These are phyloP conservation scores for Chamaecrista fasciculata DNA, from an alignment of 306 rosid genomes.

Conservation along the genomic window DNA sequence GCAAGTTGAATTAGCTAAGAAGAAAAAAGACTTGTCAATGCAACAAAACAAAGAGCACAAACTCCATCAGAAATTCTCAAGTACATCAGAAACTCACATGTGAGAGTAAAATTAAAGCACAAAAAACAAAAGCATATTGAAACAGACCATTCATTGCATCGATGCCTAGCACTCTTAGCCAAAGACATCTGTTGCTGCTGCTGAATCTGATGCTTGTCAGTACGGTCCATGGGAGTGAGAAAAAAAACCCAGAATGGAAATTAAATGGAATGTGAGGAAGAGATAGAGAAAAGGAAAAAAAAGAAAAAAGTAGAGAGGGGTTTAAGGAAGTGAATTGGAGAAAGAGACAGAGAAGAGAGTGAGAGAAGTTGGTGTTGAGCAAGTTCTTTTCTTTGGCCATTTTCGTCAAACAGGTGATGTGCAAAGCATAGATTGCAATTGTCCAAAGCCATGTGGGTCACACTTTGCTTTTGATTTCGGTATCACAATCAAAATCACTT, in stretches of 20 bases:
- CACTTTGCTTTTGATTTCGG: constrained; percentile 33
- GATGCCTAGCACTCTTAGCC: constrained; percentile 68
- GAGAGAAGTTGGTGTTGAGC: constrained; percentile 51
- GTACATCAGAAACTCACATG: constrained; percentile 18
- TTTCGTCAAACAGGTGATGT: constrained; percentile 62
- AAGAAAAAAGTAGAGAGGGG: constrained; percentile 41
- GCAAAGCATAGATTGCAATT: constrained; percentile 79
- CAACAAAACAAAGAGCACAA: neutral
- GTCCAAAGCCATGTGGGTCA: constrained; percentile 95
- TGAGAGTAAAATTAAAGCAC: constrained; percentile 6
- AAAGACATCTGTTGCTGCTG: constrained; percentile 64
- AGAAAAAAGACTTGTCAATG: constrained; percentile 1
- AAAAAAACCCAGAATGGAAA: constrained; percentile 27
- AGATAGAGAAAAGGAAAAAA: constrained; percentile 25
- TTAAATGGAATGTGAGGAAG: constrained; percentile 47
- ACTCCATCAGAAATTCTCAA: neutral
- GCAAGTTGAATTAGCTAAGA: constrained; percentile 23
- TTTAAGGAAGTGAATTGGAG: constrained; percentile 50
- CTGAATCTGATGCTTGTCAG: constrained; percentile 60
- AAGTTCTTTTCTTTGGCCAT: constrained; percentile 62
- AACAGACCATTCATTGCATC: constrained; percentile 90
- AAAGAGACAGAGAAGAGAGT: constrained; percentile 52
- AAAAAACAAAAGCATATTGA: constrained; percentile 17
- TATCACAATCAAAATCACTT: constrained; percentile 29
- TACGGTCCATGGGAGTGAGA: constrained; percentile 69